Evolutionary conservation across 2,329 filamentous ascomycete species (phyloP).

Genomic region (Exophiala lecanii-corni): DNA sequence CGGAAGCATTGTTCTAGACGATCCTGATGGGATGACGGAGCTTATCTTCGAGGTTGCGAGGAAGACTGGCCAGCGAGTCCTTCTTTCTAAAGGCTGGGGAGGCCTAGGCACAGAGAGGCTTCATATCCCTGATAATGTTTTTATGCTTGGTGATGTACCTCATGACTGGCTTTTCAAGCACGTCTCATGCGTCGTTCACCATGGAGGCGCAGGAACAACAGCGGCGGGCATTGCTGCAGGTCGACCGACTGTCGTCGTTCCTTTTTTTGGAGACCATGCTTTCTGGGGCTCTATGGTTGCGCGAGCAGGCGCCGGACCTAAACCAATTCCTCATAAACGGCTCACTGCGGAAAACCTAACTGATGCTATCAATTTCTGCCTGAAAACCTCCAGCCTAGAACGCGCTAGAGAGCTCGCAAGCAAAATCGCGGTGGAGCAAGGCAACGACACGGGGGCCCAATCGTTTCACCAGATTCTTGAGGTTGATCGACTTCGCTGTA

Average conservation of each 20-base stretch:
- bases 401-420: constrained; percentile 56
- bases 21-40: constrained; percentile 64
- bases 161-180: constrained; percentile 85
- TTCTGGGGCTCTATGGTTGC: constrained; percentile 78
- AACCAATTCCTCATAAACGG: constrained; percentile 63
- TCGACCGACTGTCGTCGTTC: constrained; percentile 74
- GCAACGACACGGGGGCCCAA: constrained; percentile 57
- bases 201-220: constrained; percentile 82
- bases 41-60: constrained; percentile 67
- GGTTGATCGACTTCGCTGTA: constrained; percentile 61
- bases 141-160: constrained; percentile 78
- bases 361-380: constrained; percentile 56
- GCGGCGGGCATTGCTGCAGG: constrained; percentile 81
- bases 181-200: constrained; percentile 77
- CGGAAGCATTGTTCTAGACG: constrained; percentile 73
- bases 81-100: constrained; percentile 85
- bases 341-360: constrained; percentile 63
- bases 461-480: constrained; percentile 66
- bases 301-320: constrained; percentile 65
- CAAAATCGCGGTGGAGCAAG: constrained; percentile 61
- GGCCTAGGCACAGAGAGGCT: constrained; percentile 69
- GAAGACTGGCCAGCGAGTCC: constrained; percentile 62
- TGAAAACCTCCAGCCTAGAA: constrained; percentile 55
- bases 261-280: constrained; percentile 80
- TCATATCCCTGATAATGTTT: constrained; percentile 66